Base-by-base conservation (phyloP, 495 filamentous ascomycete genomes). In the Penicillium lividum region DNA sequence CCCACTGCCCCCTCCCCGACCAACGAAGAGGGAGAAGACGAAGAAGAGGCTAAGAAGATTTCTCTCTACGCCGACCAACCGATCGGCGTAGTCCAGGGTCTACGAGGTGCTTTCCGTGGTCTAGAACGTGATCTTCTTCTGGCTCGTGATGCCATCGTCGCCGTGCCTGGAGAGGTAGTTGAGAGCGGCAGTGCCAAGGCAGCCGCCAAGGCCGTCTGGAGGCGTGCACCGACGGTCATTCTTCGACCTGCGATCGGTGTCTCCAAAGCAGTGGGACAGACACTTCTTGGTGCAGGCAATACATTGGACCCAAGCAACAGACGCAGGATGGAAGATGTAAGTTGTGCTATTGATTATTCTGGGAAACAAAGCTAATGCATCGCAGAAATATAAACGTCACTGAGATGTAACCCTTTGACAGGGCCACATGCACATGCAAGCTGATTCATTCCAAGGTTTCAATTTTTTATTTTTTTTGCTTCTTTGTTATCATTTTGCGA, bases 31-130 rank as follows among this genome's bases (percentile, higher is more conserved):
- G 80, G 83, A 1, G 59, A 75, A 0, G 82, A 86, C 28, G 83
- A 84, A 27, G 87, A 89, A 42, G 87, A 88, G 52, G 80, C 78
- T 38, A 89, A 90, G 66, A 83, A 84, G 60, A 90, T 97, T 58
- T 93, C 89, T 13, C 82, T 90, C 4, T 99, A 99, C 66, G 93
- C 95, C 2, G 89, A 98, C 61, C 93, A 97, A 65, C 95, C 95
- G 0, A 78, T 94, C 38, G 90, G 89, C 2, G 87, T 98, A 7
- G 76, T 91, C 2, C 90, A 95, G 65, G 94, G 93, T 34, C 78
- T 99, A 9, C 81, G 89, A 3, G 89, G 89, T 11, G 95, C 90
- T 4, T 91, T 91, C 57, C 74, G 83, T 31, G 88, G 90, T 58
- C 82, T 99, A 33, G 88, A 93, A 62, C 85, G 91, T 13, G 96